Conservation (phyloP, 2,329 filamentous ascomycete genomes). For the Pestalotiopsis sp. region DNA sequence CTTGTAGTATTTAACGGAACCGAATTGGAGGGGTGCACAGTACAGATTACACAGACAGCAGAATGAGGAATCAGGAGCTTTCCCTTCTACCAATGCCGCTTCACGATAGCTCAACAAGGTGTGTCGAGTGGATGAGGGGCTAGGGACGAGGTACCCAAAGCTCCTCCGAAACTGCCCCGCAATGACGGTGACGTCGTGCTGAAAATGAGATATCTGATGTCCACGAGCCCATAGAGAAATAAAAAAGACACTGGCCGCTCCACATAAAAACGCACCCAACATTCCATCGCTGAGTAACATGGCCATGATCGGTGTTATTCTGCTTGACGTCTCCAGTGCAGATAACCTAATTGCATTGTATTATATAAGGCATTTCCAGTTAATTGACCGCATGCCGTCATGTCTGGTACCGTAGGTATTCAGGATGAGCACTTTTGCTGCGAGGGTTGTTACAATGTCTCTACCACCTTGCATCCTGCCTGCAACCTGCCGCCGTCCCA, state of each 20-base stretch:
- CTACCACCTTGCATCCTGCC: neutral
- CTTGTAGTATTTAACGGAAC: no score
- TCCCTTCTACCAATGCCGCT: neutral
- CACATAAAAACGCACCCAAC: neutral
- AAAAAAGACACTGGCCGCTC: neutral
- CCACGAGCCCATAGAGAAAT: neutral
- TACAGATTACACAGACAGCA: neutral
- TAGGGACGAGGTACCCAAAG: no score
- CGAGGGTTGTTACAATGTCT: no score
- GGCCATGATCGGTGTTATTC: neutral
- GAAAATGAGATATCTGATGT: neutral
- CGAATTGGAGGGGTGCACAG: neutral
- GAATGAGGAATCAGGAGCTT: conserved; percentile 6
- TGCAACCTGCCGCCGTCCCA: neutral
- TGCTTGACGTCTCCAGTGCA: neutral
- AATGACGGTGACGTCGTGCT: conserved; percentile 3
- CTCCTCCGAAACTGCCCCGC: conserved; percentile 6
- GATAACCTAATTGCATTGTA: neutral
- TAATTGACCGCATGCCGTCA: neutral
- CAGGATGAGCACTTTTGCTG: no score
- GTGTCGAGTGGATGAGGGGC: neutral
- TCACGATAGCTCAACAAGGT: conserved; percentile 6
- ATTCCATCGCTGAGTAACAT: neutral
- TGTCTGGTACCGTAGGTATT: neutral
- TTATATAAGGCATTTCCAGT: neutral